Evolutionary conservation across 2,329 filamentous ascomycete genomes (phyloP).

Genomic region (Orbilia oligospora): DNA sequence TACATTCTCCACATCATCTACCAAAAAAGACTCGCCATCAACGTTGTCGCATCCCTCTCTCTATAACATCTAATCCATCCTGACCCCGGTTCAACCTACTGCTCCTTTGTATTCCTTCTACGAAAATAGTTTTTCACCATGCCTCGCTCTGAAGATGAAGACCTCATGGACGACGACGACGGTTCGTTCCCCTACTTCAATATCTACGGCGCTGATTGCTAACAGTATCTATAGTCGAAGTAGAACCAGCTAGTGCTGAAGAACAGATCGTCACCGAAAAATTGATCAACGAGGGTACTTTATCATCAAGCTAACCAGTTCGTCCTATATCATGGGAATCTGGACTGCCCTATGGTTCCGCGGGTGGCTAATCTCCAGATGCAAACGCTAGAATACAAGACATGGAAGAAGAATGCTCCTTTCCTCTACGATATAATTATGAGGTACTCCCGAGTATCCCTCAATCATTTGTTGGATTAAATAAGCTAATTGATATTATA

Average conservation of each 20-base stretch:
- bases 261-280: conserved; percentile 71
- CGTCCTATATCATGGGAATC: neutral
- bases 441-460: conserved; percentile 70
- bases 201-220: neutral
- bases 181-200: conserved; percentile 61
- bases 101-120: neutral
- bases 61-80: conserved; percentile 1
- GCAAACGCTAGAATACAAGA: conserved; percentile 85
- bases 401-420: conserved; percentile 99
- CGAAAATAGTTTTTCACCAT: conserved; percentile 26
- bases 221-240: conserved; percentile 39
- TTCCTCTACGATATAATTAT: conserved; percentile 99
- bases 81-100: neutral
- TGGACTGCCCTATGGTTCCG: neutral
- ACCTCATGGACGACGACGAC: conserved; percentile 54
- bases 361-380: neutral
- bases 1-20: conserved; percentile 64
- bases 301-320: neutral
- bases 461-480: conserved; percentile 2
- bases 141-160: conserved; percentile 58
- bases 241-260: conserved; percentile 67
- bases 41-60: conserved; percentile 70
- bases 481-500: conserved; percentile 22
- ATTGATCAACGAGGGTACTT: conserved; percentile 88
- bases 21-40: conserved; percentile 66